Base-by-base conservation (phyloP, 108 stramenopile species). In the Fistulifera pelliculosa region DNA sequence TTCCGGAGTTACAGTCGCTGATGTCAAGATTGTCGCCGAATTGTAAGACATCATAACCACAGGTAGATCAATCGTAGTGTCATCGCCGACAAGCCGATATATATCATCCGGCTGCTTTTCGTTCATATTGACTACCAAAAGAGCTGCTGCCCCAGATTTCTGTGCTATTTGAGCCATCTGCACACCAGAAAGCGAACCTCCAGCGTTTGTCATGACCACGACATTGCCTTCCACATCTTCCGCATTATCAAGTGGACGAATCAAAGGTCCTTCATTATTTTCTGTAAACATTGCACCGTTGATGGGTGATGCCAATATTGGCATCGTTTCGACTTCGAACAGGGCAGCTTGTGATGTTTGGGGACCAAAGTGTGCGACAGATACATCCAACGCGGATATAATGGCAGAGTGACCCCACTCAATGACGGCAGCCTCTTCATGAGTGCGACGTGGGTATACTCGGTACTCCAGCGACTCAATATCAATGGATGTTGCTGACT, bases 371-470 rank as follows among this genome's bases (percentile, higher is more conserved):
- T 41, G 27, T 12, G 92, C 87, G 14, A 89, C 85, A 17, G 83
- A 86, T 1, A 79, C 87, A 70, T 93, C 92, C 41, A 93, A 53
- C n/a, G 87, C 92, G 2, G 82, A 80, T 22, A 77, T 93, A 47
- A 90, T 83, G 38, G 88, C 93, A 2, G 86, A 88, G 58, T 88
- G 77, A 27, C 93, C 93, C 93, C 93, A 94, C 69, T 94, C 93
- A 17, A 94, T 43, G 0, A 94, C 87, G 16, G 93, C 93, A 7
- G 86, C 86, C 68, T 90, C 88, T 53, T 78, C 77, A 19, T 71
- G 71, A 14, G 81, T 80, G 31, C 88, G 58, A 13, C 74, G 84
- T 19, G 93, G 93, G 61, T 70, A 94, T 15, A 52, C 47, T 14
- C 61, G 53, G 58, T 72, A 75, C 8, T 3, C 8, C 31, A 35